Conservation (phyloP, 1,284 basidiomycete species). For the Trametes pubescens region DNA sequence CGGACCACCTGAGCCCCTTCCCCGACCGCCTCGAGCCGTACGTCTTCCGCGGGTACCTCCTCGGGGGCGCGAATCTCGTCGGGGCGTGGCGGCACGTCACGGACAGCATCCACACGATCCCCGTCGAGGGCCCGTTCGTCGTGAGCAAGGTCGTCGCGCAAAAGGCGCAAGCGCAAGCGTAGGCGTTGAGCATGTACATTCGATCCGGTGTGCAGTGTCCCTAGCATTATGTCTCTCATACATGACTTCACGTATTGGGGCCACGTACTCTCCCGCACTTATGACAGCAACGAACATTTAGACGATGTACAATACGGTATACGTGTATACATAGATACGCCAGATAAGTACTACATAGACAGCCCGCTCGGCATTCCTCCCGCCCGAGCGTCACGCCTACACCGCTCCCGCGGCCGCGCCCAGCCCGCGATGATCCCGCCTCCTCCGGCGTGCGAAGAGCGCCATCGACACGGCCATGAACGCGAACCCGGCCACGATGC, state of each 20-base stretch:
- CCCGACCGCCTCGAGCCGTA: conserved; percentile 47
- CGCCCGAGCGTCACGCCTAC: neutral
- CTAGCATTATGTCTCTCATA: too few relatives aligned
- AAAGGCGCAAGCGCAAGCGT: neutral
- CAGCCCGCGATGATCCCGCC: neutral
- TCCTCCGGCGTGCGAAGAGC: conserved; percentile 22
- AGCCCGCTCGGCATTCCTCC: neutral
- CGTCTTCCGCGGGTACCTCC: conserved; percentile 74
- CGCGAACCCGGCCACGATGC: conserved; percentile 33
- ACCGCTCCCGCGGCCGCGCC: neutral
- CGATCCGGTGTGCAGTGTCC: too few relatives aligned
- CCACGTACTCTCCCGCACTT: neutral
- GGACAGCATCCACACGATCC: conserved; percentile 47
- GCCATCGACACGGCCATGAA: conserved; percentile 33
- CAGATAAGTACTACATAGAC: neutral
- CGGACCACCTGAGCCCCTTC: conserved; percentile 14
- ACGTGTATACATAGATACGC: neutral
- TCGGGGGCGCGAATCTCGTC: conserved; percentile 68
- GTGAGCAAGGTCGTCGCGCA: conserved; percentile 29
- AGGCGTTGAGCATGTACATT: neutral
- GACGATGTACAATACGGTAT: conserved; percentile 3
- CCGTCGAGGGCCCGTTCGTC: conserved; percentile 64
- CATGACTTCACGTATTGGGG: neutral
- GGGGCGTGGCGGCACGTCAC: conserved; percentile 68
- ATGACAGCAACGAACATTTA: neutral